Base-by-base conservation (phyloP, 1,139 yeast species). In the Zygoascus sp. region DNA sequence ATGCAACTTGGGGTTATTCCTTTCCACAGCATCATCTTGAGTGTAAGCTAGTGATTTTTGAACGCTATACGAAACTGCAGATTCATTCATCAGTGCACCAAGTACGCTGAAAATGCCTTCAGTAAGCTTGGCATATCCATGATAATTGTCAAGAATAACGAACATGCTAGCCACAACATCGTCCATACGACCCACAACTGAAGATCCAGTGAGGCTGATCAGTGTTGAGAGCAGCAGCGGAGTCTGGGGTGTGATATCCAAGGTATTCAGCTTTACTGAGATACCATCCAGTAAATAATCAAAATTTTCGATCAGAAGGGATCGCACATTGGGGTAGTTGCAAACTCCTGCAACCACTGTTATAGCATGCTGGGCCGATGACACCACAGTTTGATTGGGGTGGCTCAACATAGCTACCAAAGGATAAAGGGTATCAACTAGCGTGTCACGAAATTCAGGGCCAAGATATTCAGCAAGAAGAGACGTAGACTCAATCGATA, bases 221-320 rank as follows among this genome's bases (percentile, higher is more conserved):
- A 89, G 66, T 5, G 87, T 80, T 46, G 83, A 71, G 25, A 89
- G 67, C 2, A 88, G 79, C 0, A 81, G 79, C 0, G 95, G 80
- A 0, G 88, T 75, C 32, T 88, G 72, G 0, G 95, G 92, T 0
- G 90, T 80, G 49, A 90, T 70, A 19, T 77, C 73, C 8, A 88
- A 79, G 3, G 84, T 77, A 22, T 86, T 78, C 46, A 92, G 68
- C 53, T 76, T 78, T 36, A 80, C 66, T 6, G 95, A 82, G 15
- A 89, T 68, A 0, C 89, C 69, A 63, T 92, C 97, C 10, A 89
- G 68, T 21, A 92, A 64, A 60, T 90, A 90, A 59, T 90, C 97
- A 56, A 81, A 76, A 60, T 90, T 90, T 35, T 79, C 80, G 36
- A 74, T 59, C 2, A 92, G 70, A 53, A 90, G 59, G 2, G 64